Conservation (phyloP, 805 yeast genomes). For the Candida montana region DNA sequence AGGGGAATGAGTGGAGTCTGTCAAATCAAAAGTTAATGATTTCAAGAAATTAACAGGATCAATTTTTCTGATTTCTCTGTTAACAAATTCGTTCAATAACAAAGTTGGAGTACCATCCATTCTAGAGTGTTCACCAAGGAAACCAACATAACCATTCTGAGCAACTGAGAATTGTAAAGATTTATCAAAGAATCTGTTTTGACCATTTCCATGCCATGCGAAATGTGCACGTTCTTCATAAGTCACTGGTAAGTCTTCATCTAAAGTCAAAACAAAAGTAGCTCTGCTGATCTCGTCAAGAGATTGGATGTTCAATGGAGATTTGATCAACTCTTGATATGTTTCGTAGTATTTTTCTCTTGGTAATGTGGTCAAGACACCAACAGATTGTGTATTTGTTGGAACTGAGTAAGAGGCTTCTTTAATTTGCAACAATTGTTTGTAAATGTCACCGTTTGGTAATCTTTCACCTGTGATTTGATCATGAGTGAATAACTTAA, state of each 20-base stretch:
- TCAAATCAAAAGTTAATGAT: conserved; percentile 12
- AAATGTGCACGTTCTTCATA: conserved; percentile 78
- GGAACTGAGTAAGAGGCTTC: conserved; percentile 26
- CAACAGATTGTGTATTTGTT: conserved; percentile 39
- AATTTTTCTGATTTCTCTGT: conserved; percentile 48
- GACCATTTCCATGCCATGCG: conserved; percentile 95
- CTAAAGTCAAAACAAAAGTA: conserved; percentile 78
- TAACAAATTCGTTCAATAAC: conserved; percentile 73
- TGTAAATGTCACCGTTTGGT: conserved; percentile 43
- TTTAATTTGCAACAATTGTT: conserved; percentile 54
- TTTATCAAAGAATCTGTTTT: conserved; percentile 87
- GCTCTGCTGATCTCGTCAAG: conserved; percentile 68
- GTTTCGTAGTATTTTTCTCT: conserved; percentile 74
- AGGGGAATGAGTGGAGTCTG: conserved; percentile 7
- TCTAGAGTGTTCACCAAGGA: conserved; percentile 92
- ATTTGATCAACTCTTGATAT: conserved; percentile 50
- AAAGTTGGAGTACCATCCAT: conserved; percentile 98
- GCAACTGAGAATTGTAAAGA: conserved; percentile 80
- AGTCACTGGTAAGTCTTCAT: conserved; percentile 64
- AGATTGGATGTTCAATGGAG: conserved; percentile 57
- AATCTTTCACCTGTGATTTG: conserved; percentile 35
- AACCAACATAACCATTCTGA: conserved; percentile 84
- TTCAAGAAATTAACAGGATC: conserved; percentile 29
- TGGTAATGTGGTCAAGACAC: conserved; percentile 76
- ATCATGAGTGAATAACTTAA: conserved; percentile 63